These are phyloP conservation scores for Epicoccum nigrum DNA, from an alignment of 2,329 filamentous ascomycete genomes.

Conservation along the genomic window DNA sequence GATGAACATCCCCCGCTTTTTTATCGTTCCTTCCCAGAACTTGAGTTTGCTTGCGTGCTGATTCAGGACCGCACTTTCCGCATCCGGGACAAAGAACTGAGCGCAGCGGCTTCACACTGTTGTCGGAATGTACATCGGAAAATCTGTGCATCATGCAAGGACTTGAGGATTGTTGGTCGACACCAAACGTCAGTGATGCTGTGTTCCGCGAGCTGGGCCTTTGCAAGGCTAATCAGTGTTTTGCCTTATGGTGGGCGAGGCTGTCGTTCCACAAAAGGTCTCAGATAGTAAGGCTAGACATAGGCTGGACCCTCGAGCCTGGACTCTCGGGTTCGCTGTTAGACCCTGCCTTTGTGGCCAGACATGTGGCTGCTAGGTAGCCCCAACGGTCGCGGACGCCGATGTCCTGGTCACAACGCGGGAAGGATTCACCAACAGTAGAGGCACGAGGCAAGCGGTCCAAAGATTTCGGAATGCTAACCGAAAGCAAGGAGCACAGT, in stretches of 20 bases:
- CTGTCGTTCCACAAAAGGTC: constrained; percentile 6
- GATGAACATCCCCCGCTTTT: not conserved
- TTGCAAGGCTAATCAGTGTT: constrained; percentile 9
- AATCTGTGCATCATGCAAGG: not conserved
- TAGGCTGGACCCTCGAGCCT: not conserved
- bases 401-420: constrained; percentile 12
- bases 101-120: constrained; percentile 2
- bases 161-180: not conserved
- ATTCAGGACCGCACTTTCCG: constrained; percentile 16
- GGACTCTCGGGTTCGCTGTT: not conserved
- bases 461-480: constrained; percentile 8
- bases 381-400: constrained; percentile 1
- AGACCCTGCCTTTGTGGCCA: too few species aligned
- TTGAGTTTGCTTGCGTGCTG: constrained; percentile 1
- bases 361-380: not conserved
- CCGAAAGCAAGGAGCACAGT: constrained; percentile 4
- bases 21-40: not conserved
- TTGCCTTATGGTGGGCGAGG: constrained; percentile 14
- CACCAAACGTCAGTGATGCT: not conserved
- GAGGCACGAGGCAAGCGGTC: constrained; percentile 2
- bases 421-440: constrained; percentile 8
- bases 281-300: constrained; percentile 1
- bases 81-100: constrained; percentile 27
- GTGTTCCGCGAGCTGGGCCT: not conserved
- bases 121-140: not conserved